Percentiles rank a stretch among this genome's conserved stretches.
phyloP scores from a whole-genome alignment of 306 rosid genomes.

The Lupinus albus region DNA sequence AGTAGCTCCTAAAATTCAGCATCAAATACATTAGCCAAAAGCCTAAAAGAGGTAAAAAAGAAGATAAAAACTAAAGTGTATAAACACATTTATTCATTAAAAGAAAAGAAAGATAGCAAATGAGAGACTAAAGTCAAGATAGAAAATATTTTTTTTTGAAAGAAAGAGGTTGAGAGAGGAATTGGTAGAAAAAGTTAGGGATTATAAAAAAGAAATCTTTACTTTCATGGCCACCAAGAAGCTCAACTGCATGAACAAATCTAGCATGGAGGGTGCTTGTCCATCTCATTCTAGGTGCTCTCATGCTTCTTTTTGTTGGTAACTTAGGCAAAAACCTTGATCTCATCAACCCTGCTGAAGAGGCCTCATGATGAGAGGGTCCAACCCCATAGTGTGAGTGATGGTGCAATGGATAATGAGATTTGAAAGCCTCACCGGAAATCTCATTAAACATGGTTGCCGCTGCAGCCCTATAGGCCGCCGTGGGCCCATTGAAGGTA shows the following conservation, averaged over 20 bases:
- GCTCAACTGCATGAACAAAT: conserved; percentile 93
- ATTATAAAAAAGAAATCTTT: conserved; percentile 1
- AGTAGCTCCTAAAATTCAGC: conserved; percentile 76
- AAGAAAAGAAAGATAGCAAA: neutral
- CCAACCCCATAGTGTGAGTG: conserved; percentile 48
- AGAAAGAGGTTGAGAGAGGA: neutral
- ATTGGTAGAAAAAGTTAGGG: neutral
- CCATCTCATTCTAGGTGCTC: conserved; percentile 97
- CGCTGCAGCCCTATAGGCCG: conserved; percentile 40
- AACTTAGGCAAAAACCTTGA: conserved; percentile 77
- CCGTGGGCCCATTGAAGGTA: conserved; percentile 7
- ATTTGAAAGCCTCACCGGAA: conserved; percentile 49
- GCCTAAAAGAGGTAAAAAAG: conserved; percentile 22
- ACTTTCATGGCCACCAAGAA: conserved; percentile 98
- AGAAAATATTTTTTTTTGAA: neutral
- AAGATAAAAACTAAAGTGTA: neutral
- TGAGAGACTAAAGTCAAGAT: neutral
- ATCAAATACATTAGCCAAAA: conserved; percentile 35
- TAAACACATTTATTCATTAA: conserved; percentile 13
- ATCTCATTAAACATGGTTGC: conserved; percentile 56
- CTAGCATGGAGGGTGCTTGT: conserved; percentile 85
- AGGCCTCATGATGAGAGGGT: conserved; percentile 37
- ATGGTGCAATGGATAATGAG: conserved; percentile 60
- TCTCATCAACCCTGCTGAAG: conserved; percentile 71
- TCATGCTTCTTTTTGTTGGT: conserved; percentile 80